Evolutionary conservation across 1,284 basidiomycete species (phyloP).

Genomic region (Blastosporella zonata): DNA sequence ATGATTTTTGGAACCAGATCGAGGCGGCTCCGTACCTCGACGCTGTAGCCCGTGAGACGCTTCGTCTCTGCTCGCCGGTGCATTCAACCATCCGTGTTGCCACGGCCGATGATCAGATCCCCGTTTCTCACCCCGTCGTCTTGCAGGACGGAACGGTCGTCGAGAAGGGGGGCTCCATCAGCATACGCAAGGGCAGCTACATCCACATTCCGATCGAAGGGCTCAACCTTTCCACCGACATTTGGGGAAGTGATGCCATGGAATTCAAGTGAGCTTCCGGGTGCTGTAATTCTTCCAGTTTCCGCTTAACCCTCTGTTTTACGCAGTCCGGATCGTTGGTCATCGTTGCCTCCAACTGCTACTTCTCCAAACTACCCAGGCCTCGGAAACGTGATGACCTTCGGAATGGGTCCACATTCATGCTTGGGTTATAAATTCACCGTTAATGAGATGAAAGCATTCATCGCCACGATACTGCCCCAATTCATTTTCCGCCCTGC

Average conservation of each 20-base stretch:
- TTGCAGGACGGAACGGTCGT: constrained; percentile 42
- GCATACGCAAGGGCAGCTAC: constrained; percentile 48
- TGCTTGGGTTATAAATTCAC: constrained; percentile 48
- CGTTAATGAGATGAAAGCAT: constrained; percentile 45
- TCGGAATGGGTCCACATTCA: constrained; percentile 48
- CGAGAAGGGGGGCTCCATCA: constrained; percentile 31
- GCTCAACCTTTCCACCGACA: constrained; percentile 43
- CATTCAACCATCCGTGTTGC: constrained; percentile 54
- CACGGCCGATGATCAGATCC: constrained; percentile 47
- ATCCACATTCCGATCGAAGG: constrained; percentile 58
- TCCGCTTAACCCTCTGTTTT: background rate
- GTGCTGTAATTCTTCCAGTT: background rate
- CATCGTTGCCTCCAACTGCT: constrained; percentile 35
- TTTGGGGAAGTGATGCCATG: constrained; percentile 51
- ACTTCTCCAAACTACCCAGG: constrained; percentile 39
- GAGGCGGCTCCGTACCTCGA: constrained; percentile 52
- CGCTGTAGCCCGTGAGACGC: constrained; percentile 49
- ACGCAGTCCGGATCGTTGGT: constrained; percentile 50
- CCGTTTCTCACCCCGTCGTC: constrained; percentile 44
- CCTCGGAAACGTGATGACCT: constrained; percentile 49
- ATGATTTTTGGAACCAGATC: constrained; percentile 34
- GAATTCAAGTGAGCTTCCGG: constrained; percentile 42
- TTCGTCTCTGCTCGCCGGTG: constrained; percentile 49
- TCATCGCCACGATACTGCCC: constrained; percentile 43
- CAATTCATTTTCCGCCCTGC: constrained; percentile 43